Evolutionary conservation across 495 filamentous ascomycete species (phyloP).

Genomic region (Chaetomium cochliodes): DNA sequence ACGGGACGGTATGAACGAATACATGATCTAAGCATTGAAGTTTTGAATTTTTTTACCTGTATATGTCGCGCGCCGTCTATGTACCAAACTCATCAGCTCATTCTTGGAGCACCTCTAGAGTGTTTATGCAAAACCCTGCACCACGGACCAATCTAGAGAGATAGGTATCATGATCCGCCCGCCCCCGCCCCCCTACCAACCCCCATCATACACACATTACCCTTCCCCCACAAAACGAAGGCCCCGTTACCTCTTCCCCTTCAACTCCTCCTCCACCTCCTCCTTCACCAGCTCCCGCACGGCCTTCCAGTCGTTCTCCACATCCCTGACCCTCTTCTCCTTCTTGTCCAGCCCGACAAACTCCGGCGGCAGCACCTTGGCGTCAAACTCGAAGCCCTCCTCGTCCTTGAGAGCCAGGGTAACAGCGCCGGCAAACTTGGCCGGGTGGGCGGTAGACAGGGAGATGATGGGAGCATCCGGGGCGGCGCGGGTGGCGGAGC

Average conservation of each 20-base stretch:
- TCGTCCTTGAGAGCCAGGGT: constrained; percentile 67
- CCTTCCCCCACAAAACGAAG: not conserved
- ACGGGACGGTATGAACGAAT: not conserved
- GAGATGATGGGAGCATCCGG: constrained; percentile 58
- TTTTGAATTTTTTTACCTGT: constrained; percentile 1
- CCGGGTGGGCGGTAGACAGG: constrained; percentile 88
- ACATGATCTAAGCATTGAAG: not conserved
- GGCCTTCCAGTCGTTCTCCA: constrained; percentile 50
- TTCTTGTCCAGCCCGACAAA: constrained; percentile 69
- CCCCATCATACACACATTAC: constrained; percentile 13
- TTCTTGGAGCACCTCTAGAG: not conserved
- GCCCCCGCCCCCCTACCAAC: not conserved
- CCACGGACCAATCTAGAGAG: not conserved
- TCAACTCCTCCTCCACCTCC: constrained; percentile 55
- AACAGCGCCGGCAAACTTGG: constrained; percentile 84
- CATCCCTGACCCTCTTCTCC: constrained; percentile 58
- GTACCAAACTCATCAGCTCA: constrained; percentile 2
- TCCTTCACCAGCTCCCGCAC: constrained; percentile 56
- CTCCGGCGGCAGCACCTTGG: constrained; percentile 71
- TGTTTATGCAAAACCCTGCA: not conserved
- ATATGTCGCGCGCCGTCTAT: constrained; percentile 6
- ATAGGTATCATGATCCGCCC: not conserved
- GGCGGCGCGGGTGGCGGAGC: constrained; percentile 57
- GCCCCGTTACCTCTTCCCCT: constrained; percentile 6
- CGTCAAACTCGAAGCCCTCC: constrained; percentile 65